phyloP scores from a whole-genome alignment of 306 rosid genomes.

The Psophocarpus tetragonolobus region DNA sequence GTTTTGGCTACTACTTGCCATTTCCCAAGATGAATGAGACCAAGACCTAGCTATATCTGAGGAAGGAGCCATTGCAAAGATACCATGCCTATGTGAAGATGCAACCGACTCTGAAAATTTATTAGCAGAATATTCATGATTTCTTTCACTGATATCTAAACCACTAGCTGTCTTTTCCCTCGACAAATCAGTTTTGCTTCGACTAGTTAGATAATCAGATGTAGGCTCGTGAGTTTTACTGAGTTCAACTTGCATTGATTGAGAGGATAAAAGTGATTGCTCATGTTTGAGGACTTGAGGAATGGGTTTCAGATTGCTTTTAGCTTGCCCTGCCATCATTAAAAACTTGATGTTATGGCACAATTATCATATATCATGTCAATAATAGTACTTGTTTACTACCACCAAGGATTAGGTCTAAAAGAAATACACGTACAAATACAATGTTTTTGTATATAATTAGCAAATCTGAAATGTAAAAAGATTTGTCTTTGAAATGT shows the following conservation, averaged over 20 bases:
- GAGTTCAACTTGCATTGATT: constrained; percentile 49
- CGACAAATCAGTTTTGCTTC: constrained; percentile 50
- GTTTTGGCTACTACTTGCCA: constrained; percentile 49
- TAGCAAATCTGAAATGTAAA: too few species aligned
- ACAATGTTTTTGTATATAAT: background rate
- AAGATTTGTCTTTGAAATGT: background rate
- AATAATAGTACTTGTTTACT: background rate
- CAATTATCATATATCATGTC: constrained; percentile 21
- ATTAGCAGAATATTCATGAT: constrained; percentile 44
- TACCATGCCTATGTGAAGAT: constrained; percentile 51
- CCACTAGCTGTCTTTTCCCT: constrained; percentile 52
- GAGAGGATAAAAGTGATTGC: constrained; percentile 46
- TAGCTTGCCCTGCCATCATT: constrained; percentile 60
- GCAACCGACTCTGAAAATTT: constrained; percentile 49
- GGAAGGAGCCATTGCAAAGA: constrained; percentile 48
- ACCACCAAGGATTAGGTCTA: background rate
- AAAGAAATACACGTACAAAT: constrained; percentile 9
- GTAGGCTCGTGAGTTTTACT: constrained; percentile 48
- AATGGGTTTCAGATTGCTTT: constrained; percentile 44
- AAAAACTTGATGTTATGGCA: constrained; percentile 1
- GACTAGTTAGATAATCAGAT: constrained; percentile 46
- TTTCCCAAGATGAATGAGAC: constrained; percentile 71
- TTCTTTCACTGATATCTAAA: constrained; percentile 52
- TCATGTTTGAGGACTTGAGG: constrained; percentile 57
- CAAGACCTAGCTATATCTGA: constrained; percentile 57